A percentile compares a stretch with the other conserved stretches of the same genome.
phyloP scores from a whole-genome alignment of 164 flowering plant species.

The Hamamelis virginiana region DNA sequence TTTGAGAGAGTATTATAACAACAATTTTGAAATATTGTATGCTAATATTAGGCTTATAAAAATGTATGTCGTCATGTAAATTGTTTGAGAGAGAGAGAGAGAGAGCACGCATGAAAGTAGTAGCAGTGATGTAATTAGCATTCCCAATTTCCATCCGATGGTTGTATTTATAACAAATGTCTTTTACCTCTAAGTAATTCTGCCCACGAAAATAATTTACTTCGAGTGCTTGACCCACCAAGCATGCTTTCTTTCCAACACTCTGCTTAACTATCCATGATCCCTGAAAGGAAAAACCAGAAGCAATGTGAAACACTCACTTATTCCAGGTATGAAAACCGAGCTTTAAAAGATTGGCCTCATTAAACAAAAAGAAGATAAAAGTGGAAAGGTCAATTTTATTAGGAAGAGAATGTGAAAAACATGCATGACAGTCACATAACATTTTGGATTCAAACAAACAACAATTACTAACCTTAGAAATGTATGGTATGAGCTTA shows the following conservation, averaged over 20 bases:
- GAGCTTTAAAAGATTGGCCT: no score
- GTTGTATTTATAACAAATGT: background rate
- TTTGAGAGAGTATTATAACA: background rate
- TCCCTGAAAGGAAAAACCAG: constrained; percentile 43
- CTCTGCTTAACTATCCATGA: constrained; percentile 99
- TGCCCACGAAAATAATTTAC: constrained; percentile 70
- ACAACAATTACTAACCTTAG: constrained; percentile 33
- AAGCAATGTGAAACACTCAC: background rate
- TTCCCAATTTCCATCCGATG: no score
- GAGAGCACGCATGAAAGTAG: no score
- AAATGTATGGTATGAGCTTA: constrained; percentile 61
- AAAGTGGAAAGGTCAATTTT: no score
- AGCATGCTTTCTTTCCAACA: constrained; percentile 89
- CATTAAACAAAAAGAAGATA: background rate
- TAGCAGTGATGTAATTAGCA: no score
- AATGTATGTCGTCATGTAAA: no score
- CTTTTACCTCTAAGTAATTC: constrained; percentile 89
- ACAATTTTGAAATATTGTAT: no score
- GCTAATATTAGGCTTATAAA: no score
- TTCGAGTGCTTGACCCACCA: constrained; percentile 88
- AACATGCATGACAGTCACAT: no score
- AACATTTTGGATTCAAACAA: background rate
- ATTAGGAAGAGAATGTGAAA: no score
- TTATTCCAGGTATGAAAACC: background rate
- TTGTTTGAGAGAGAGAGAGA: no score